Conservation (phyloP, 2,329 filamentous ascomycete genomes). For the Kalaharituber pfeilii region DNA sequence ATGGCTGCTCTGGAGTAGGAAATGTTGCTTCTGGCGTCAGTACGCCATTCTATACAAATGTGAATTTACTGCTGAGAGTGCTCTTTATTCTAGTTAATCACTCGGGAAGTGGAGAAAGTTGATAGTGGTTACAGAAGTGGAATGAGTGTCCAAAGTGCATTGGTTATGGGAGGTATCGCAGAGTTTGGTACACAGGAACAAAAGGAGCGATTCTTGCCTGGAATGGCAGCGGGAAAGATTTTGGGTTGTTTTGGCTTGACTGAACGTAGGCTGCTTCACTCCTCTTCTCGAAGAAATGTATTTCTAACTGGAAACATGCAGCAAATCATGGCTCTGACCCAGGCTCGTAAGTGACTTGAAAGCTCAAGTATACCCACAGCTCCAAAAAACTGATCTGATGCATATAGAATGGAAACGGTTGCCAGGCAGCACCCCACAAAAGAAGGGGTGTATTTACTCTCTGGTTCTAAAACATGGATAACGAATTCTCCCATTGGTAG, state of each 20-base stretch:
- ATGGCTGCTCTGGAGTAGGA: slow-evolving; percentile 73
- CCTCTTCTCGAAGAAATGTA: neutral
- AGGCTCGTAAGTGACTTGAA: slow-evolving; percentile 34
- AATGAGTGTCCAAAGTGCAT: slow-evolving; percentile 82
- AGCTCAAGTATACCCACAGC: too few relatives aligned
- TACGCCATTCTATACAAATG: neutral
- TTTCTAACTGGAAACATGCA: neutral
- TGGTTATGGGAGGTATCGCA: slow-evolving; percentile 85
- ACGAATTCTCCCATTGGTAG: slow-evolving; percentile 66
- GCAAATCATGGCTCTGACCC: slow-evolving; percentile 82
- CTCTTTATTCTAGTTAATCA: slow-evolving; percentile 59
- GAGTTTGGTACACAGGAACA: slow-evolving; percentile 75
- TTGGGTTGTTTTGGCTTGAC: slow-evolving; percentile 79
- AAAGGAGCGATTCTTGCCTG: slow-evolving; percentile 66
- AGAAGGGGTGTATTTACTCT: slow-evolving; percentile 62
- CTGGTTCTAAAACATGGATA: slow-evolving; percentile 84
- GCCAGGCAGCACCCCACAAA: slow-evolving; percentile 73
- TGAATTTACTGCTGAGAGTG: neutral
- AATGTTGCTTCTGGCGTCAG: slow-evolving; percentile 63
- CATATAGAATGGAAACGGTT: slow-evolving; percentile 65
- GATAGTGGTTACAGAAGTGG: slow-evolving; percentile 83
- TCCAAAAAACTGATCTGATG: too few relatives aligned
- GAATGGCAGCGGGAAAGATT: slow-evolving; percentile 65
- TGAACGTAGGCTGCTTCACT: slow-evolving; percentile 37
- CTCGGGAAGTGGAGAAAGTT: slow-evolving; percentile 77